A percentile compares a stretch with the other conserved stretches of the same genome.
Evolutionary conservation across 805 yeast genomes (phyloP).

Genomic region (Wickerhamiella hasegawae): DNA sequence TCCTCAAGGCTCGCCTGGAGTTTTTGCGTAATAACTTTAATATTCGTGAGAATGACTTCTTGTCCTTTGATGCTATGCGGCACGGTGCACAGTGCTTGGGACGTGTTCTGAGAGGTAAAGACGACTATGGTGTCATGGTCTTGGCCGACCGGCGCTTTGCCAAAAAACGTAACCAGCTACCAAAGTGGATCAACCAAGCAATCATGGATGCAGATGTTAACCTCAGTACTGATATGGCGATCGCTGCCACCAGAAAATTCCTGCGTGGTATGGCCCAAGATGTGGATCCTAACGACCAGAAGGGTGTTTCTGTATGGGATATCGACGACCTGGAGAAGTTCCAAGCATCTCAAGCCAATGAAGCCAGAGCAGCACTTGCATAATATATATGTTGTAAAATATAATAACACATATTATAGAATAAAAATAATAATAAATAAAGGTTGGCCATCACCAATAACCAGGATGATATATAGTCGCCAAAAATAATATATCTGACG

Average conservation of each 20-base stretch:
- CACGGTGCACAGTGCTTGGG: conserved; percentile 99
- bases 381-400: not conserved
- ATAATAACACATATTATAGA: not conserved
- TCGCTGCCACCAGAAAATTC: conserved; percentile 86
- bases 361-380: not conserved
- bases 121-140: conserved; percentile 98
- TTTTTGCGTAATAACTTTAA: conserved; percentile 85
- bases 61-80: conserved; percentile 98
- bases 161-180: conserved; percentile 71
- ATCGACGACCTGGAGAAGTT: conserved; percentile 25
- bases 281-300: conserved; percentile 71
- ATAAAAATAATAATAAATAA: not conserved
- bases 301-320: conserved; percentile 90
- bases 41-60: conserved; percentile 82
- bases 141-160: conserved; percentile 88
- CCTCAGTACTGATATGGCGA: conserved; percentile 92
- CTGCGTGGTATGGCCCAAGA: conserved; percentile 92
- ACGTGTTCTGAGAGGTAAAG: conserved; percentile 92
- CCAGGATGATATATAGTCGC: too few species aligned
- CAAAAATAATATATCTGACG: too few species aligned
- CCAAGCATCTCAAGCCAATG: conserved; percentile 6
- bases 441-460: too few species aligned
- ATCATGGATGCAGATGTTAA: conserved; percentile 81
- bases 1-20: conserved; percentile 85
- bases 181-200: conserved; percentile 95